Evolutionary conservation across 768 basidiomycete species (phyloP), one percentile per base, ranked within the genome.

Genomic region (Tricholomella constricta): DNA sequence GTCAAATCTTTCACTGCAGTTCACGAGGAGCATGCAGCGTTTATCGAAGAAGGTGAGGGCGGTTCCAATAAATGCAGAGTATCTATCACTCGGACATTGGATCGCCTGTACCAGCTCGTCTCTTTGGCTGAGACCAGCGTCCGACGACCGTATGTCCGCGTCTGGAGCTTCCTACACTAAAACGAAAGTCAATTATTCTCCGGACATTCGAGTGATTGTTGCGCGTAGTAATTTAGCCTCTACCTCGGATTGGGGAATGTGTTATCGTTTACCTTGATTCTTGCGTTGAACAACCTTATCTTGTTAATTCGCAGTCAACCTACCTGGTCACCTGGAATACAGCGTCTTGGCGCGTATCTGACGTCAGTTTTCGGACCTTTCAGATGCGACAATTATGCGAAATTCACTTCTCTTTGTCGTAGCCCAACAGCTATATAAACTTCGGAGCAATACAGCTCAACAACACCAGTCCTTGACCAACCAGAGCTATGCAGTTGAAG

Each of bases 401-500:
- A 38, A 40, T 11, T 15, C 26, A 20, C 32, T 31, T 43, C 31
- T 29, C 23, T 25, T 46, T 25, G 19, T 25, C n/a, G 1, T 17
- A 29, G n/a, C 15, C 25, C 20, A 22, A 25, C 9, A 32, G 10
- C 6, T 45, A 43, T 55, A 34, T 51, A 50, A 51, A 48, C 41
- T 2, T 17, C 34, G 6, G n/a, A 34, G 19, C n/a, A n/a, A 31
- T 34, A 17, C 22, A 12, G 4, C 2, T 25, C 11, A 29, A 15
- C 6, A 26, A 35, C 19, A 27, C 43, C 31, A 17, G 15, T 1
- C 22, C n/a, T n/a, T n/a, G n/a, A n/a, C n/a, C n/a, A n/a, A n/a
- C n/a, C n/a, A 22, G 19, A 12, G 41, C 9, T 9, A 69, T 69
- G 68, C 64, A 66, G 31, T 44, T 67, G 36, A 36, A 41, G 9